Percentiles rank a stretch among this genome's conserved stretches.
phyloP scores from a whole-genome alignment of 2,329 filamentous ascomycete species.

The Beauveria rudraprayagi region DNA sequence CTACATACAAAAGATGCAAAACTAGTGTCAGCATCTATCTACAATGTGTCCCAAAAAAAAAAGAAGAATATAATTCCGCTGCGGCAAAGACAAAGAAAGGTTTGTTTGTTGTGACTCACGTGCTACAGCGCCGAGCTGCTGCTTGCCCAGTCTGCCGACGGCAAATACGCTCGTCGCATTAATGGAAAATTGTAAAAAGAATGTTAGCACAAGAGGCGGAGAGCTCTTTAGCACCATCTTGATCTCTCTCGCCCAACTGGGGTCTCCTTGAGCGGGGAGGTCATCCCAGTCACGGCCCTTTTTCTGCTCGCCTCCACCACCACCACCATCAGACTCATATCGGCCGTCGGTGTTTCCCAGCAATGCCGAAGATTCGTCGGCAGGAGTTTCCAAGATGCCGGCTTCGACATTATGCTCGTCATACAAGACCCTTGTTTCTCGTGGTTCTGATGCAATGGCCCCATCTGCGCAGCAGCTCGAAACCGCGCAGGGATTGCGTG shows the following conservation, averaged over 20 bases:
- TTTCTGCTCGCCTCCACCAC: not conserved
- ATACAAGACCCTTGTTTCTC: not conserved
- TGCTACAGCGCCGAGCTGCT: slow-evolving; percentile 40
- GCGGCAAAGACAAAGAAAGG: not conserved
- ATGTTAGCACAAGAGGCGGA: slow-evolving; percentile 60
- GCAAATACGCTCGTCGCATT: slow-evolving; percentile 74
- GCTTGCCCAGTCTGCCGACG: slow-evolving; percentile 65
- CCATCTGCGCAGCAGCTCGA: not conserved
- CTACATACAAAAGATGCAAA: slow-evolving; percentile 12
- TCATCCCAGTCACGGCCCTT: slow-evolving; percentile 4
- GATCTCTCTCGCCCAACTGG: slow-evolving; percentile 43
- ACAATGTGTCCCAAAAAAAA: no score
- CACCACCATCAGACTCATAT: not conserved
- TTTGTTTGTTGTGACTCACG: slow-evolving; percentile 23
- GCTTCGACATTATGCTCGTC: not conserved
- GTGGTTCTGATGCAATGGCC: not conserved
- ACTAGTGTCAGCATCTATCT: not conserved
- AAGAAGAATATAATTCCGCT: not conserved
- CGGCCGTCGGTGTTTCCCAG: not conserved
- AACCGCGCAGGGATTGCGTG: not conserved
- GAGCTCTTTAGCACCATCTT: slow-evolving; percentile 71
- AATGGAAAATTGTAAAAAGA: slow-evolving; percentile 73
- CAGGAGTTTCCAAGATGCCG: not conserved
- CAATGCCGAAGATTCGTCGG: not conserved
- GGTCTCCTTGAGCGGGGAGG: not conserved